phyloP scores from a whole-genome alignment of 2,329 filamentous ascomycete species.

The Ophidiomyces ophidiicola region DNA sequence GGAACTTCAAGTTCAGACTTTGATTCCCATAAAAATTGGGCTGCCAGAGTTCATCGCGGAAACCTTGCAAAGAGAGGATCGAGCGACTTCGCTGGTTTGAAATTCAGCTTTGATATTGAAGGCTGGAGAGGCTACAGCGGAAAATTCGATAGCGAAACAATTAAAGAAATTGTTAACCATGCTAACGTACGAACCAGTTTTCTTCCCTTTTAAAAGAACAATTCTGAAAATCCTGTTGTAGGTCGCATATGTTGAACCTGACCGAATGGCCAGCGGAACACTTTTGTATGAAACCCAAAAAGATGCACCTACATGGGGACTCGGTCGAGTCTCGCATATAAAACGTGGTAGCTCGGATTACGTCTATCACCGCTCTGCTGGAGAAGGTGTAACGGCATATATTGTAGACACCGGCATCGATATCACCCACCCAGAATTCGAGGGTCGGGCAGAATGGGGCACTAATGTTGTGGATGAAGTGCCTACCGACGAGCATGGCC shows the following conservation, averaged over 20 bases:
- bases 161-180: slow-evolving; percentile 11
- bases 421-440: slow-evolving; percentile 25
- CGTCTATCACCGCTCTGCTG: slow-evolving; percentile 28
- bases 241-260: slow-evolving; percentile 11
- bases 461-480: slow-evolving; percentile 23
- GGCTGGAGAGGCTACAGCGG: slow-evolving; percentile 13
- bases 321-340: slow-evolving; percentile 25
- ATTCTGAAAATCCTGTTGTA: background rate
- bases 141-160: slow-evolving; percentile 13
- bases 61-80: slow-evolving; percentile 2
- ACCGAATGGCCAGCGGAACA: slow-evolving; percentile 1
- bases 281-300: slow-evolving; percentile 15
- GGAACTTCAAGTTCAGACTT: slow-evolving; percentile 9
- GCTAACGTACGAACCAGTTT: slow-evolving; percentile 10
- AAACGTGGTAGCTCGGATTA: slow-evolving; percentile 20
- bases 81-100: background rate
- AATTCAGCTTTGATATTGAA: slow-evolving; percentile 13
- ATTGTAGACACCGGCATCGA: slow-evolving; percentile 31
- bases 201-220: background rate
- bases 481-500: slow-evolving; percentile 23
- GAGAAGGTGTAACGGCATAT: slow-evolving; percentile 27
- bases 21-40: slow-evolving; percentile 10
- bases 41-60: slow-evolving; percentile 1
- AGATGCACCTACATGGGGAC: slow-evolving; percentile 24
- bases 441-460: slow-evolving; percentile 27